phyloP scores from a whole-genome alignment of 2,329 filamentous ascomycete species.

The Xylaria sp. region DNA sequence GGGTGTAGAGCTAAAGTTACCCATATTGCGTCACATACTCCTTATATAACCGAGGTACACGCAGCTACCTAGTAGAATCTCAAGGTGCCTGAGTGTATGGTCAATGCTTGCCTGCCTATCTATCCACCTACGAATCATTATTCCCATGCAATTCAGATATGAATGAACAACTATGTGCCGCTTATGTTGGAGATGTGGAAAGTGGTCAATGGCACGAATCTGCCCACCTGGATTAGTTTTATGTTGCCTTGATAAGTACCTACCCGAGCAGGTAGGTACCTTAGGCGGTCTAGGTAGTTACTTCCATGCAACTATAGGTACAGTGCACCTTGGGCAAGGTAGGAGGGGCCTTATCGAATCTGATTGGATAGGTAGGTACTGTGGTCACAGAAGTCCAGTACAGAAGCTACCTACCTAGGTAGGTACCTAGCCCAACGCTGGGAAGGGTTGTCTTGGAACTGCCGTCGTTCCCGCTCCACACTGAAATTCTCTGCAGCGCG shows the following conservation, averaged over 20 bases:
- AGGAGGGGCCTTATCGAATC: neutral
- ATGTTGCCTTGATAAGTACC: too few relatives aligned
- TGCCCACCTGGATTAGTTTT: too few relatives aligned
- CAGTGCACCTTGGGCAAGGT: neutral
- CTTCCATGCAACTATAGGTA: neutral
- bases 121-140: neutral
- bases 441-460: conserved; percentile 18
- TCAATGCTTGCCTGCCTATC: neutral
- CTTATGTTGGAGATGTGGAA: too few relatives aligned
- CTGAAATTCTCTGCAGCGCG: conserved; percentile 41
- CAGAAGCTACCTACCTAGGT: neutral
- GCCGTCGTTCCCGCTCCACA: conserved; percentile 33
- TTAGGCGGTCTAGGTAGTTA: neutral
- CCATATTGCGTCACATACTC: neutral
- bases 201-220: too few relatives aligned
- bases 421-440: neutral
- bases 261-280: neutral
- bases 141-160: neutral
- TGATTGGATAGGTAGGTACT: conserved; percentile 17
- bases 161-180: neutral
- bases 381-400: neutral
- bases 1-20: neutral
- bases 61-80: neutral
- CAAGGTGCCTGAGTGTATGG: too few relatives aligned
- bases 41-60: neutral